phyloP scores from a whole-genome alignment of 2,329 filamentous ascomycete species.

The Davidsoniella eucalypti region DNA sequence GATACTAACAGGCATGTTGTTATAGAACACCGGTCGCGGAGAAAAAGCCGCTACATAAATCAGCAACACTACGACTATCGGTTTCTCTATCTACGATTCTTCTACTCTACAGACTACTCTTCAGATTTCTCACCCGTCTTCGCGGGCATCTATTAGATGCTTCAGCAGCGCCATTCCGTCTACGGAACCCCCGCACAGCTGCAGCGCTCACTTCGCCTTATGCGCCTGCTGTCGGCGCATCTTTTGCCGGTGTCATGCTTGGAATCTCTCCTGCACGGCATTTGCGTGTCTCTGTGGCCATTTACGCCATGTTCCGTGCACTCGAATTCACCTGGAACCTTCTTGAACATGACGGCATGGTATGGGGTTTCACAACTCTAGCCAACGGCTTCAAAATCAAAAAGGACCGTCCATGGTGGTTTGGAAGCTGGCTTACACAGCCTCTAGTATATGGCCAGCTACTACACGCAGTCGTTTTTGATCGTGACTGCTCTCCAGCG shows the following conservation, averaged over 20 bases:
- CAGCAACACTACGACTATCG: slow-evolving; percentile 59
- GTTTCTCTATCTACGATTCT: slow-evolving; percentile 72
- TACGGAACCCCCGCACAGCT: slow-evolving; percentile 63
- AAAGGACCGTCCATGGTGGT: slow-evolving; percentile 61
- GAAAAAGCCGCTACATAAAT: slow-evolving; percentile 42
- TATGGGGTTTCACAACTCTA: slow-evolving; percentile 37
- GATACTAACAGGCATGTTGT: slow-evolving; percentile 1
- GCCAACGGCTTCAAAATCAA: slow-evolving; percentile 27
- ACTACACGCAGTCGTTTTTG: slow-evolving; percentile 60
- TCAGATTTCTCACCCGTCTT: slow-evolving; percentile 73
- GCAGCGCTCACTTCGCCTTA: slow-evolving; percentile 63
- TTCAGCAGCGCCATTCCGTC: slow-evolving; percentile 65
- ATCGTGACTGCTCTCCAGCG: slow-evolving; percentile 54
- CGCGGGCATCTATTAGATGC: slow-evolving; percentile 63
- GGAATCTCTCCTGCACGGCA: slow-evolving; percentile 52
- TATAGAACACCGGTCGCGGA: slow-evolving; percentile 19
- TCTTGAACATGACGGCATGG: slow-evolving; percentile 54
- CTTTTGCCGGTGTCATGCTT: slow-evolving; percentile 67
- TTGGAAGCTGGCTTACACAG: slow-evolving; percentile 69
- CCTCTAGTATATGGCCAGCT: slow-evolving; percentile 62
- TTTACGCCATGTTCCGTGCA: slow-evolving; percentile 66
- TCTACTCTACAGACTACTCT: slow-evolving; percentile 73
- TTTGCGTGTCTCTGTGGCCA: slow-evolving; percentile 61
- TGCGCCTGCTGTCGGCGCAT: slow-evolving; percentile 80
- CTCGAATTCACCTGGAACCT: slow-evolving; percentile 79